A percentile compares a stretch with the other conserved stretches of the same genome.
These are phyloP conservation scores for Raphanus hybrid DNA, from an alignment of 441 rosid species.

Conservation along the genomic window DNA sequence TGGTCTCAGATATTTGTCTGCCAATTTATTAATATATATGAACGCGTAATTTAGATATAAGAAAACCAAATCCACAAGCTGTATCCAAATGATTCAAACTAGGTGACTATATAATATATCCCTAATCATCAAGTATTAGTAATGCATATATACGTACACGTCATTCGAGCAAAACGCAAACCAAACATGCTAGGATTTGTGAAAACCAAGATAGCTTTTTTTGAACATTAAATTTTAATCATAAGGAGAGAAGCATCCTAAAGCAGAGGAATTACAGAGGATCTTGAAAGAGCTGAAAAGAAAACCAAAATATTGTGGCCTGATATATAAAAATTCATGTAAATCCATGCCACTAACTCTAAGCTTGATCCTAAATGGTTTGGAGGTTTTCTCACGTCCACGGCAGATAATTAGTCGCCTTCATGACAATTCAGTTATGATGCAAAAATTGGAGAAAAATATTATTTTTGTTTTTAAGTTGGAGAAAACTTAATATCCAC, in stretches of 20 bases:
- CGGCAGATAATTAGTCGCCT: slow-evolving; percentile 19
- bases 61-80: slow-evolving; percentile 27
- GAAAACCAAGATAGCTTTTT: not conserved
- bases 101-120: slow-evolving; percentile 25
- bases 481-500: slow-evolving; percentile 16
- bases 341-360: slow-evolving; percentile 8
- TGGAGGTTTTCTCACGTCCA: slow-evolving; percentile 7
- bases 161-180: slow-evolving; percentile 6
- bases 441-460: slow-evolving; percentile 8
- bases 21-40: slow-evolving; percentile 13
- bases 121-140: slow-evolving; percentile 4
- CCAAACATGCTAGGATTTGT: not conserved
- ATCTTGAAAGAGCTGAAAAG: not conserved
- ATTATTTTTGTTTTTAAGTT: slow-evolving; percentile 1
- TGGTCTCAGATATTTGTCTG: slow-evolving; percentile 38
- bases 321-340: not conserved
- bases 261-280: too few relatives aligned
- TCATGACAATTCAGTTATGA: slow-evolving; percentile 12
- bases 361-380: slow-evolving; percentile 15
- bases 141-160: not conserved
- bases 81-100: slow-evolving; percentile 34
- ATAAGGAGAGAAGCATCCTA: too few relatives aligned
- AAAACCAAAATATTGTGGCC: not conserved
- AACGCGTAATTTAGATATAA: slow-evolving; percentile 25
- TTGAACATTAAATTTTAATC: too few relatives aligned